Evolutionary conservation across 2,329 filamentous ascomycete species (phyloP), one percentile per base, ranked within the genome.

Genomic region (Diaporthe aspalathi): DNA sequence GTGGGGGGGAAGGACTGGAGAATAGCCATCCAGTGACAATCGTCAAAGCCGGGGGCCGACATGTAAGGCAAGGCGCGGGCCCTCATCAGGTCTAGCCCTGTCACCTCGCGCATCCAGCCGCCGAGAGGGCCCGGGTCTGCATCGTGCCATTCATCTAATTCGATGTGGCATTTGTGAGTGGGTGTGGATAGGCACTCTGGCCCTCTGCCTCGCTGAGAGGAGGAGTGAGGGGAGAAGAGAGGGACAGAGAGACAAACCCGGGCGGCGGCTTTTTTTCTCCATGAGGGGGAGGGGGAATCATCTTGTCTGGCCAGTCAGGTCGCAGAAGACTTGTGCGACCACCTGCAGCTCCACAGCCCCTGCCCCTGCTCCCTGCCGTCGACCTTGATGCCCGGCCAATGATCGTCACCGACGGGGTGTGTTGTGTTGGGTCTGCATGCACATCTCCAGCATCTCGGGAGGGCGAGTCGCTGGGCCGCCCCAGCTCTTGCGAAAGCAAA

Each of bases 81-180:
- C 60, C 62, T 38, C 32, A 38, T 38, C 45, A 53, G 45, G 47
- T 45, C 54, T 70, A 63, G 56, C 56, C 67, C 56, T 63, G 67
- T 56, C 68, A 45, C 27, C 57, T 70, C 50, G 50, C 68, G 49
- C 47, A 17, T 56, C 62, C 68, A 70, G 68, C 68, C 68, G 68
- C 68, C 66, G 66, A 68, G 8, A 32, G 32, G 8, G 8, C 49
- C 53, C 43, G 47, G 45, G 50, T 50, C 5, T 22, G 53, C 27
- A 56, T 68, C 52, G 53, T 68, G 66, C 68, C 57, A 67, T 67
- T 8, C 32, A 32, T 32, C 38, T 62, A 52, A 67, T 57, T 52
- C 62, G 56, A 38, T n/a, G 49, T 35, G 32, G 47, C 17, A 32
- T 9, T 47, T 32, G 54, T n/a, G 35, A 35, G 35, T 40, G 35